phyloP scores from a whole-genome alignment of 164 flowering plant species.

The Piper longum region DNA sequence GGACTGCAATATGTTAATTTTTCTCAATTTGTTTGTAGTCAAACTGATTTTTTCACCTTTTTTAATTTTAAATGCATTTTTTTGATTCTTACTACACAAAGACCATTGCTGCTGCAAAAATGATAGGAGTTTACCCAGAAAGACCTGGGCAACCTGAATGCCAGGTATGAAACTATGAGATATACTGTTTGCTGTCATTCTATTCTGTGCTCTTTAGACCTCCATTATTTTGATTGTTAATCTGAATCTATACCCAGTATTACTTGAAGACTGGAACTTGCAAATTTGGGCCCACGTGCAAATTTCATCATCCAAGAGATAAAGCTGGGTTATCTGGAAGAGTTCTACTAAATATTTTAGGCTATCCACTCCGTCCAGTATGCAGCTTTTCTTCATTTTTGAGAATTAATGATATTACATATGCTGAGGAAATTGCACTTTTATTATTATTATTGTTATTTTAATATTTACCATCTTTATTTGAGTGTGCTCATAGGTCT shows the following conservation, averaged over 20 bases:
- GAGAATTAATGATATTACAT: neutral
- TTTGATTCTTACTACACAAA: slow-evolving; percentile 15
- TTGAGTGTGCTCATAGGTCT: neutral
- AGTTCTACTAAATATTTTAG: slow-evolving; percentile 63
- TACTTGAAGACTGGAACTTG: slow-evolving; percentile 93
- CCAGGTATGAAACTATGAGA: slow-evolving; percentile 35
- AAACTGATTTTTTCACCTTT: too few species aligned
- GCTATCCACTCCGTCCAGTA: slow-evolving; percentile 96
- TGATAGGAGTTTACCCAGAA: slow-evolving; percentile 91
- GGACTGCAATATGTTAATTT: too few species aligned
- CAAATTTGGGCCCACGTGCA: slow-evolving; percentile 96
- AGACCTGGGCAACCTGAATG: slow-evolving; percentile 95
- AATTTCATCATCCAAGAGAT: slow-evolving; percentile 92
- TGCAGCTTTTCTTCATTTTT: slow-evolving; percentile 6
- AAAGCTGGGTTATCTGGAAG: slow-evolving; percentile 90
- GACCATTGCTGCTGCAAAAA: slow-evolving; percentile 84
- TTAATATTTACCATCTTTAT: neutral
- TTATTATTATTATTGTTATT: too few species aligned
- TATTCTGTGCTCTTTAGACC: neutral
- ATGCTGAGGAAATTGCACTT: neutral
- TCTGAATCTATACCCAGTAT: slow-evolving; percentile 31
- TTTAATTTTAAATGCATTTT: neutral
- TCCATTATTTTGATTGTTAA: neutral
- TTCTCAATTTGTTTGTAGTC: neutral
- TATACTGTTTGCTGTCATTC: neutral